These are phyloP conservation scores for Heliamphora exappendiculata DNA, from an alignment of 148 eudicot genomes.

Conservation along the genomic window DNA sequence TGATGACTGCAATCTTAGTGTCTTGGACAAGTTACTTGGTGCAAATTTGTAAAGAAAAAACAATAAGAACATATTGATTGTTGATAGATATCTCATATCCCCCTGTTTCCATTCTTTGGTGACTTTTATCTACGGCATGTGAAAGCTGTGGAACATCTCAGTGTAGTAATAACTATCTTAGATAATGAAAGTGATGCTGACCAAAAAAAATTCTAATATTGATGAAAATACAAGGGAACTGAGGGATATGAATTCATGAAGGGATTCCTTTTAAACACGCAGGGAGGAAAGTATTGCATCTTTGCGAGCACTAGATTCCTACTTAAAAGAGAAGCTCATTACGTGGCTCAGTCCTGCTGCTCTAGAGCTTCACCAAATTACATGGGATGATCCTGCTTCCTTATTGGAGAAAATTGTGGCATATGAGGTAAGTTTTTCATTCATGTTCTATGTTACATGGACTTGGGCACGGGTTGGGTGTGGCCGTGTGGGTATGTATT, in stretches of 20 bases:
- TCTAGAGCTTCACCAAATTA: conserved; percentile 78
- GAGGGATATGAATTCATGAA: not conserved
- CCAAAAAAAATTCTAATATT: not conserved
- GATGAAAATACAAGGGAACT: not conserved
- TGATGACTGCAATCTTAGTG: not conserved
- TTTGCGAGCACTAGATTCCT: conserved; percentile 80
- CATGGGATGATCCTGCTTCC: conserved; percentile 98
- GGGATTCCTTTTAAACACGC: conserved; percentile 8
- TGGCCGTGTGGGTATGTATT: too few species aligned
- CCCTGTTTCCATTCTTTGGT: not conserved
- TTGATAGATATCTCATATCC: not conserved
- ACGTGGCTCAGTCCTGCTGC: conserved; percentile 98
- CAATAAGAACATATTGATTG: not conserved
- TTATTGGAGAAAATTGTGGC: conserved; percentile 92
- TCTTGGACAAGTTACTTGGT: not conserved
- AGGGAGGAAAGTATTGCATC: conserved; percentile 78
- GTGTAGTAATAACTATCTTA: not conserved
- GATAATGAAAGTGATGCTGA: not conserved
- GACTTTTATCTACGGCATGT: not conserved
- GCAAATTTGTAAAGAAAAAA: not conserved
- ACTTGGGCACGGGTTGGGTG: too few species aligned
- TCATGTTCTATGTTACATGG: too few species aligned
- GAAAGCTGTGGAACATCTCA: not conserved
- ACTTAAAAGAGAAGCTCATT: conserved; percentile 83
- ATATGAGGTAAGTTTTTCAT: conserved; percentile 69